A percentile compares a stretch with the other conserved stretches of the same genome.
phyloP scores from a whole-genome alignment of 179 eudicot genomes.

The Beta corolliflora region DNA sequence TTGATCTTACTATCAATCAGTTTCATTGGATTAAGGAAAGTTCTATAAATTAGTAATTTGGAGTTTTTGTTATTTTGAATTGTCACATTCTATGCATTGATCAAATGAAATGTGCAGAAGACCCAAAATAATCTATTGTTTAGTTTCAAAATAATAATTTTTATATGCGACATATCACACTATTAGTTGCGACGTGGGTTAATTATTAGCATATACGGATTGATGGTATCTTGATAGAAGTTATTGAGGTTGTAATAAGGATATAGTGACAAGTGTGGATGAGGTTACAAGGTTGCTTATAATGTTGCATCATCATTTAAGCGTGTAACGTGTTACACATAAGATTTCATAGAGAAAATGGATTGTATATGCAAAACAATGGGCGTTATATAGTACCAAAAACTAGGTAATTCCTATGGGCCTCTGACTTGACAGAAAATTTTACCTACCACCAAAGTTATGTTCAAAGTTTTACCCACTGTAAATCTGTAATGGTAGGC shows the following conservation, averaged over 20 bases:
- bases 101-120: background rate
- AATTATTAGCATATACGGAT: too few relatives aligned
- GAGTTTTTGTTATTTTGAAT: background rate
- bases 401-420: conserved; percentile 4
- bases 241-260: too few relatives aligned
- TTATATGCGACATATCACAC: too few relatives aligned
- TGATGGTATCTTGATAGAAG: too few relatives aligned
- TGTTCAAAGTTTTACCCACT: conserved; percentile 2
- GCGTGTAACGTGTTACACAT: too few relatives aligned
- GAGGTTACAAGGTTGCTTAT: too few relatives aligned
- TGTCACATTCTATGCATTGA: background rate
- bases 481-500: background rate
- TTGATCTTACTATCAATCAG: background rate
- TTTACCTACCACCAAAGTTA: conserved; percentile 6
- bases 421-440: conserved; percentile 6
- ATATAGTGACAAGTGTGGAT: too few relatives aligned
- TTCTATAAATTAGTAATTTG: background rate
- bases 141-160: too few relatives aligned
- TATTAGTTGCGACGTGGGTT: too few relatives aligned
- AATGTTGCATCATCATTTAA: too few relatives aligned
- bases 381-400: conserved; percentile 4
- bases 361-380: conserved; percentile 6
- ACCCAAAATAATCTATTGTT: too few relatives aligned
- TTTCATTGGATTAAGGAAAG: background rate
- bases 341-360: background rate